Percentiles rank a stretch among this genome's conserved stretches.
Conservation (phyloP, 2,329 filamentous ascomycete genomes). For the Colletotrichum tropicale region DNA sequence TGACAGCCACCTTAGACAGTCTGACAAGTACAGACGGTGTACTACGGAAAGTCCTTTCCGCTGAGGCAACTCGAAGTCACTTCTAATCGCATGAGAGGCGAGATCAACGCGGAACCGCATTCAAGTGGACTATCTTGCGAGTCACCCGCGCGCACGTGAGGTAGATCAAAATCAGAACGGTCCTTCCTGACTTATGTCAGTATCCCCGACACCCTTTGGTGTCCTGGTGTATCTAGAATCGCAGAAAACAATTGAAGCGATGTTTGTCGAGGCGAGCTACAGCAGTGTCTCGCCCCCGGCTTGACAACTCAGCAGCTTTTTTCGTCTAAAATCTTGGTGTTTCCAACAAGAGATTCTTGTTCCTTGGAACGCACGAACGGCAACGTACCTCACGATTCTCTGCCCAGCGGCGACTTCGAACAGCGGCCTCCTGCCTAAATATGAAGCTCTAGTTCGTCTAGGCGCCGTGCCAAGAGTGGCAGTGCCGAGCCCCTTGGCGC, state of each 20-base stretch:
- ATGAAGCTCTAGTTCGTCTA: slow-evolving; percentile 9
- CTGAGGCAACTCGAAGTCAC: background rate
- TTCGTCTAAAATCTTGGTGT: background rate
- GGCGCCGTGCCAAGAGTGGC: slow-evolving; percentile 13
- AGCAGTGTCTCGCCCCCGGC: background rate
- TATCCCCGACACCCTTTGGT: background rate
- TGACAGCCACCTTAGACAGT: background rate
- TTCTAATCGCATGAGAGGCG: background rate
- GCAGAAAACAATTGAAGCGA: background rate
- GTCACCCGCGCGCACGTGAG: background rate
- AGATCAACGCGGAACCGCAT: background rate
- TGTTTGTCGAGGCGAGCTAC: background rate
- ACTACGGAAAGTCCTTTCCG: background rate
- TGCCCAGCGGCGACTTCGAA: background rate
- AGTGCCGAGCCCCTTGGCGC: slow-evolving; percentile 9
- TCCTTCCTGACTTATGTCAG: background rate
- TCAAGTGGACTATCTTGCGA: background rate
- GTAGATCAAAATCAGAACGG: background rate
- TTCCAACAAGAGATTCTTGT: background rate
- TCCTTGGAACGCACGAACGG: background rate
- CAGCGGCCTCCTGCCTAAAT: background rate
- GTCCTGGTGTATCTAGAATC: background rate
- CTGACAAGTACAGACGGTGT: background rate
- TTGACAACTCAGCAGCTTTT: background rate
- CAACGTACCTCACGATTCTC: background rate